Evolutionary conservation across 23 red algal genomes (phyloP), one percentile per base, ranked within the genome.

Genomic region (Rhodosorus marinus): DNA sequence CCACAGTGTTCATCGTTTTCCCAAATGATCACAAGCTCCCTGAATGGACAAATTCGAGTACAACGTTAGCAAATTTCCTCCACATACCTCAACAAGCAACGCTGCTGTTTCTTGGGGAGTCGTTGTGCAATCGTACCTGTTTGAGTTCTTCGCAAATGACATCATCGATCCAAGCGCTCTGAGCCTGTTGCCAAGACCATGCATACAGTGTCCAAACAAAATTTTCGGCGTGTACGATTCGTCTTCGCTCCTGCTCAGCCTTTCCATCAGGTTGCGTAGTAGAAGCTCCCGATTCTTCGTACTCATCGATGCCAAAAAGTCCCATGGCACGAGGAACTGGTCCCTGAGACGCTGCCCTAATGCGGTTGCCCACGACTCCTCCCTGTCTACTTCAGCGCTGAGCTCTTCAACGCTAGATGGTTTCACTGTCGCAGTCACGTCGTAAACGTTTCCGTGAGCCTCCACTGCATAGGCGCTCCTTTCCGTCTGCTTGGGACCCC

Each of bases 181-280:
- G 53, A 92, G 32, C 33, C 82, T 49, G 62, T 92, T 92, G 15
- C 82, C 82, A 5, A 92, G 59, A 40, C 82, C 82, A 50, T 92
- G 67, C 35, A 74, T 66, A 2, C 71, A 72, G 47, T 92, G 82
- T 34, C 78, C 46, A 8, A 92, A 36, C 7, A 80, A 59, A 19
- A 54, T 33, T 11, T 24, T 72, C 11, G 83, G 83, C 24, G 31
- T 56, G 2, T 28, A 3, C 6, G 4, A 20, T 4, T 24, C 24
- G 24, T 24, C 24, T 1, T 15, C 52, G 1, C n/a, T 24, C 9
- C n/a, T 56, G 20, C 20, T 24, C 52, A 56, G 31, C 52, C 35
- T 32, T 0, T 15, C 52, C 52, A 56, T 56, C 20, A 56, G 52
- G 9, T 56, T 15, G 24, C 29, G 20, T 3, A 56, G 52, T 15